phyloP scores from a whole-genome alignment of 2,329 filamentous ascomycete genomes.

The Diaporthe helianthi region DNA sequence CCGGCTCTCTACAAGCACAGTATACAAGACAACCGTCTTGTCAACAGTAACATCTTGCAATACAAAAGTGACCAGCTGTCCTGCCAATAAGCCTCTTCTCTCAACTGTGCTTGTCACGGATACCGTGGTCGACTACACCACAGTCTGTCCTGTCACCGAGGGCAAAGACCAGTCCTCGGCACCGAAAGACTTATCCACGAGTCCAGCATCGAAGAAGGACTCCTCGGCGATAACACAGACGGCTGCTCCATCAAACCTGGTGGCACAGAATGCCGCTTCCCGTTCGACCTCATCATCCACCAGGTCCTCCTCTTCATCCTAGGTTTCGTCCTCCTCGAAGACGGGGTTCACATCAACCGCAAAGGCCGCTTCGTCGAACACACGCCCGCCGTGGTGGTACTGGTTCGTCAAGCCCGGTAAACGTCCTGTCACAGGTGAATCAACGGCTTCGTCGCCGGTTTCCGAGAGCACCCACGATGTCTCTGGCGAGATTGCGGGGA shows the following conservation, averaged over 20 bases:
- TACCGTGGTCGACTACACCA: constrained; percentile 17
- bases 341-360: background rate
- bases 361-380: background rate
- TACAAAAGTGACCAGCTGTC: constrained; percentile 22
- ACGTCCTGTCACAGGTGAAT: background rate
- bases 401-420: background rate
- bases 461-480: background rate
- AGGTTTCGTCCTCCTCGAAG: background rate
- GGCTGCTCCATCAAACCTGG: background rate
- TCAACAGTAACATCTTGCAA: constrained; percentile 21
- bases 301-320: background rate
- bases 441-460: background rate
- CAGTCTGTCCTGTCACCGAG: constrained; percentile 24
- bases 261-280: background rate
- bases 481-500: background rate
- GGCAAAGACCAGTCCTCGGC: background rate
- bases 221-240: background rate
- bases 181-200: background rate
- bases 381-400: no score
- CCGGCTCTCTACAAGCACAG: constrained; percentile 10
- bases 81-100: background rate
- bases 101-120: constrained; percentile 24
- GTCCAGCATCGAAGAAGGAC: background rate
- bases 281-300: background rate
- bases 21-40: constrained; percentile 12